These are phyloP conservation scores for Colletotrichum australisinense DNA, from an alignment of 2,329 filamentous ascomycete species.

Conservation along the genomic window DNA sequence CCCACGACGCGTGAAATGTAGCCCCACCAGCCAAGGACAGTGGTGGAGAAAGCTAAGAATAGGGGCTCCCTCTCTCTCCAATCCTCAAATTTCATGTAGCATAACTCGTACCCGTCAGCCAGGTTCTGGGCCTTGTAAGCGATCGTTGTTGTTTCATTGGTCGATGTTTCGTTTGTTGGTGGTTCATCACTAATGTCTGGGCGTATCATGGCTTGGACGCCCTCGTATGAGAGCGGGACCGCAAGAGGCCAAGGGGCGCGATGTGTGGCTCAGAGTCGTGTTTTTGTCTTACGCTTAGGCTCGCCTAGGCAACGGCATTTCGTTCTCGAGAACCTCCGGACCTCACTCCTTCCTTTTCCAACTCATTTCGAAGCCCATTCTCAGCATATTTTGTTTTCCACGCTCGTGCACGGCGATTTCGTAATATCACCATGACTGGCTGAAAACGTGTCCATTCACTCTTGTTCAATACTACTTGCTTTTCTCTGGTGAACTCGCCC, in stretches of 20 bases:
- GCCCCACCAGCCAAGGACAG: neutral
- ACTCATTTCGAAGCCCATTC: neutral
- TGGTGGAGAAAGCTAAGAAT: neutral
- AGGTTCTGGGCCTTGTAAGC: neutral
- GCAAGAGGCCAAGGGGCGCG: neutral
- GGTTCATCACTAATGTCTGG: neutral
- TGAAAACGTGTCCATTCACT: neutral
- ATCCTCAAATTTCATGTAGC: neutral
- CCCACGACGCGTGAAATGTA: no score
- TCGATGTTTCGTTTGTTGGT: neutral
- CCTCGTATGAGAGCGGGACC: neutral
- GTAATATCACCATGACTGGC: neutral
- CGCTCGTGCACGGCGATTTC: neutral
- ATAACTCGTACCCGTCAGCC: neutral
- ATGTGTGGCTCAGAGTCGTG: neutral
- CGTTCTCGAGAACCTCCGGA: neutral
- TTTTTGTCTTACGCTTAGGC: neutral
- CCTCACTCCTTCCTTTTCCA: neutral
- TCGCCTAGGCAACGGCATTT: neutral
- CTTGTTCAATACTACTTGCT: neutral
- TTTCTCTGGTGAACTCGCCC: neutral
- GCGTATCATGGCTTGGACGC: neutral
- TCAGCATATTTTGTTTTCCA: neutral
- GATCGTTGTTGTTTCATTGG: neutral
- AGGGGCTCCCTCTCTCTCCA: neutral